Evolutionary conservation across 768 basidiomycete genomes (phyloP).

Genomic region (Boletus huronensis): DNA sequence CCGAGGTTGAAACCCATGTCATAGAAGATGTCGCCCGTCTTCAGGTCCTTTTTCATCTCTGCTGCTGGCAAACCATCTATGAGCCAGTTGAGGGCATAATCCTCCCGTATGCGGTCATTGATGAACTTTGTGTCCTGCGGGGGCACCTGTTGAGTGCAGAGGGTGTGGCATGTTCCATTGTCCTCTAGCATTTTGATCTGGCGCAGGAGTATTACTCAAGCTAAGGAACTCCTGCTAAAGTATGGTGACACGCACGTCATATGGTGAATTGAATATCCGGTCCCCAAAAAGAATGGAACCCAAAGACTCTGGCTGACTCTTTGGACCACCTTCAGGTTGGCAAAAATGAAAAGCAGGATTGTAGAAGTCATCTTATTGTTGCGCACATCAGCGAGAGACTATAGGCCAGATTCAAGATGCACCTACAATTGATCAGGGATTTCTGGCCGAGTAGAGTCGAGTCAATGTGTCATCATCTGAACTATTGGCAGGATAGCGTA

Average conservation of each 20-base stretch:
- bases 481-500: constrained; percentile 34
- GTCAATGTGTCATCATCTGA: constrained; percentile 5
- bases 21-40: constrained; percentile 82
- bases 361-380: constrained; percentile 82
- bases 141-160: constrained; percentile 64
- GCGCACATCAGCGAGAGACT: constrained; percentile 3
- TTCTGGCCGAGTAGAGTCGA: constrained; percentile 45
- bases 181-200: constrained; percentile 82
- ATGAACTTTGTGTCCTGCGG: constrained; percentile 81
- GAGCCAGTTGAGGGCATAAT: constrained; percentile 93
- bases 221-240: not conserved
- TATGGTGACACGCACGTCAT: constrained; percentile 56
- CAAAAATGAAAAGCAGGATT: constrained; percentile 85
- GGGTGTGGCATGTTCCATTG: constrained; percentile 67
- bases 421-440: constrained; percentile 83
- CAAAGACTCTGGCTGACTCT: constrained; percentile 77
- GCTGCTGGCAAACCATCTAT: constrained; percentile 92
- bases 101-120: constrained; percentile 86
- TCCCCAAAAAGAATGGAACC: constrained; percentile 97
- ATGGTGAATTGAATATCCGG: constrained; percentile 88
- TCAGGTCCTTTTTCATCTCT: constrained; percentile 81
- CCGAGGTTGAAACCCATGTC: constrained; percentile 96
- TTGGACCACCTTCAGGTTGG: constrained; percentile 65
- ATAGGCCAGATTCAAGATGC: not conserved
- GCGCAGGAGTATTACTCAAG: constrained; percentile 7